A percentile compares a stretch with the other conserved stretches of the same genome.
Conservation (phyloP, 78 protist genomes). For the Chrysochromulina tobinii region DNA sequence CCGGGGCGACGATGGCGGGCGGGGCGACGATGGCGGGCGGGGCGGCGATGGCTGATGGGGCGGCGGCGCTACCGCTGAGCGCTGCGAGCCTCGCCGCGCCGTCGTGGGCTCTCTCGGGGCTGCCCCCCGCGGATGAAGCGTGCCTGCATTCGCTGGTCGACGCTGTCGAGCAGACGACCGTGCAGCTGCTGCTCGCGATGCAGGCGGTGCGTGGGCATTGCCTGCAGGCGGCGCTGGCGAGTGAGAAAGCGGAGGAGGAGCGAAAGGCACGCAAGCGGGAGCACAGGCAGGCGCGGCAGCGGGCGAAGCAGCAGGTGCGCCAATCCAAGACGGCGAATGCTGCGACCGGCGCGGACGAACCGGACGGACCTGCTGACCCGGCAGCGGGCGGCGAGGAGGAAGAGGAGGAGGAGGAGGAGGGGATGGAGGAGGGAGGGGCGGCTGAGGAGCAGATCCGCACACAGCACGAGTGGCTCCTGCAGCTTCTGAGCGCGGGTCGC, state of each 20-base stretch:
- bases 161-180: not conserved
- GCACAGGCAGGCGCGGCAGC: not conserved
- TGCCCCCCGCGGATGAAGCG: not conserved
- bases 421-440: no score
- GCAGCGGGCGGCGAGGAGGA: no score
- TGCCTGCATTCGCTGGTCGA: not conserved
- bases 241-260: no score
- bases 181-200: not conserved
- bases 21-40: not conserved
- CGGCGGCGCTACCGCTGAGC: not conserved
- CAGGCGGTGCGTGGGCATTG: not conserved
- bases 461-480: not conserved
- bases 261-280: not conserved
- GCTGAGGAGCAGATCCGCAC: no score
- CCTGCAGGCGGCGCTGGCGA: no score
- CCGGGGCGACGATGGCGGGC: not conserved
- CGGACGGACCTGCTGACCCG: no score
- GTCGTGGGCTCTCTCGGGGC: not conserved
- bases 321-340: not conserved
- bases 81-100: not conserved
- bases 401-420: no score
- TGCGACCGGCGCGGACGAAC: not conserved
- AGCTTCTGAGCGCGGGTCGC: not conserved
- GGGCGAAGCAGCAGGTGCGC: not conserved
- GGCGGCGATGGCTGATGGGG: not conserved